These are phyloP conservation scores for Fusarium multiceps DNA, from an alignment of 2,329 filamentous ascomycete species.

Conservation along the genomic window DNA sequence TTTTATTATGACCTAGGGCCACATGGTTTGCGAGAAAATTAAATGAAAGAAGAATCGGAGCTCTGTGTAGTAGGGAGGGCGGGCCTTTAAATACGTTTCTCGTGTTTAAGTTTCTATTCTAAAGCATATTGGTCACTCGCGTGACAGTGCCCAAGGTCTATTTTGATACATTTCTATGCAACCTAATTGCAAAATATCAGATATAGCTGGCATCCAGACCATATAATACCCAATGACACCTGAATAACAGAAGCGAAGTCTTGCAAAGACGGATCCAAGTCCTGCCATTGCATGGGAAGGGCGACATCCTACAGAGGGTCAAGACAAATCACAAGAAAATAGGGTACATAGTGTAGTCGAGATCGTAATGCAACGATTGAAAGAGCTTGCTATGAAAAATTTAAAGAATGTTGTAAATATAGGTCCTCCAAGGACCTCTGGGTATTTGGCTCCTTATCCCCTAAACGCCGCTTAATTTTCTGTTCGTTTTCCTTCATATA, in stretches of 20 bases:
- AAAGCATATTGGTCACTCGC: background rate
- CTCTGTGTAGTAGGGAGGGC: too few relatives aligned
- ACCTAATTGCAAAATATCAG: background rate
- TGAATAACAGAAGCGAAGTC: background rate
- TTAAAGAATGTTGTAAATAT: slow-evolving; percentile 15
- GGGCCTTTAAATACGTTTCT: background rate
- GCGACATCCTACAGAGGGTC: background rate
- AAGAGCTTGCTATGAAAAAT: slow-evolving; percentile 1
- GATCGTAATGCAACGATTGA: background rate
- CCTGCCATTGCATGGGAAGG: background rate
- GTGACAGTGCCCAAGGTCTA: background rate
- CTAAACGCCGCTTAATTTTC: slow-evolving; percentile 29
- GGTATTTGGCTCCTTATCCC: slow-evolving; percentile 39
- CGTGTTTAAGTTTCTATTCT: background rate
- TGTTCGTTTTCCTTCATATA: background rate
- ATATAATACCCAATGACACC: background rate
- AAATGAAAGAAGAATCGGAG: background rate
- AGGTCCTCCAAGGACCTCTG: slow-evolving; percentile 16
- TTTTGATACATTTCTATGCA: background rate
- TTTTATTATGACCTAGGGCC: background rate
- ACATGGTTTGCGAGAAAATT: background rate
- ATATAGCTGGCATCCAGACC: background rate
- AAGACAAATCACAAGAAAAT: background rate
- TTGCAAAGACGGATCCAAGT: background rate
- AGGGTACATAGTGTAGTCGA: background rate